Base-by-base conservation (phyloP, 2,329 filamentous ascomycete genomes). In the Epichloe amarillans region DNA sequence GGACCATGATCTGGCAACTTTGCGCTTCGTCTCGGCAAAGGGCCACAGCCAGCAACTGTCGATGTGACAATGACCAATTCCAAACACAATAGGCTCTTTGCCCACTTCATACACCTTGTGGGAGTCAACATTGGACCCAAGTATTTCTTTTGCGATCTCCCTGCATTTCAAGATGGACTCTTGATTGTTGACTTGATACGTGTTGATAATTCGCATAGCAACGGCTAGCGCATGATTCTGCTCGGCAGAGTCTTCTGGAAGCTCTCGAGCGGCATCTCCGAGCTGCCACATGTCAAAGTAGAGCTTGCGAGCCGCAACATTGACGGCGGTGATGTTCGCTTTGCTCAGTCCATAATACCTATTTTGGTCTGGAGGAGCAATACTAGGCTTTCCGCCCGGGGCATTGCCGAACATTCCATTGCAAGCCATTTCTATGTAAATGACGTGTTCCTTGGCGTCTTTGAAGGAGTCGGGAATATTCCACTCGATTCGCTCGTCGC, bases 41-140 rank as follows among this genome's bases (percentile, higher is more conserved):
- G 93, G 93, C 93, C 93, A 98, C 37, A 98, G 75, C 93, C 93
- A 98, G 68, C 91, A 96, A 30, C 86, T 95, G 68, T 97, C 93
- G 58, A 98, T 98, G 67, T 98, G 93, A 60, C 93, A 98, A 66
- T 98, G 88, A 0, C 93, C 93, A 57, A 97, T 91, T 37, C 82
- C 91, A 59, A 82, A 93, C 3, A 97, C 87, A 53, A 94, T 75
- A 1, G 88, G 80, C 36, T 84, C 75, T 26, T 83, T 83, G 55
- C 81, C 83, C 47, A 75, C 81, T 40, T 88, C 76, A 62, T 97
- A 98, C 10, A 98, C 88, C 56, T 87, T 81, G 49, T 84, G 75
- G 5, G 87, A 90, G 64, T 95, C 84, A 45, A 95, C 81, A 51
- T 86, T 77, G 41, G 86, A 73, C 1, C 93, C 91, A 12, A 97